phyloP scores from a whole-genome alignment of 75 land plant genomes.

The Sequoia sempervirens region DNA sequence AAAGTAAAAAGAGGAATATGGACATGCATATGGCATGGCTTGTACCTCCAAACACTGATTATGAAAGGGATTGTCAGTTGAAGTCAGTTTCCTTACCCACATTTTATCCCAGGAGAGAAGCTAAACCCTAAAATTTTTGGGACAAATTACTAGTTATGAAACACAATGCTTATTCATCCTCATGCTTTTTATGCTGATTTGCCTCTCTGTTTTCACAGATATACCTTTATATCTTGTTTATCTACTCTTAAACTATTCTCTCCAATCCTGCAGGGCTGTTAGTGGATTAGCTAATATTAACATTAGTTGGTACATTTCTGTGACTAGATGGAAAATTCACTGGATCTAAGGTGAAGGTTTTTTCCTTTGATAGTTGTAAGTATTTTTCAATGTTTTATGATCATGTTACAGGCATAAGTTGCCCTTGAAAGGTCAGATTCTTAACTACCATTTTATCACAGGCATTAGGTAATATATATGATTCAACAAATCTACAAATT shows the following conservation, averaged over 20 bases:
- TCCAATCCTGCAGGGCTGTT: too few species aligned
- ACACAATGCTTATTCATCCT: background rate
- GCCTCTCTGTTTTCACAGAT: background rate
- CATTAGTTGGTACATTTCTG: background rate
- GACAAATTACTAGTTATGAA: background rate
- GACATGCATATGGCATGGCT: background rate
- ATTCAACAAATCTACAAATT: background rate
- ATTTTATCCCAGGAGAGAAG: background rate
- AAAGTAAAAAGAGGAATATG: background rate
- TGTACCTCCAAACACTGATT: background rate
- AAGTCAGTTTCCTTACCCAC: background rate
- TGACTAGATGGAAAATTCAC: background rate
- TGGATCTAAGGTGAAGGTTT: background rate
- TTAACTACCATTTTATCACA: too few species aligned
- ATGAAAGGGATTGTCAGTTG: background rate
- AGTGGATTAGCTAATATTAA: background rate
- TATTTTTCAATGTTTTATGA: background rate
- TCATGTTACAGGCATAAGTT: too few species aligned
- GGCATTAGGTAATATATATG: background rate
- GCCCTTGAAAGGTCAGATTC: too few species aligned
- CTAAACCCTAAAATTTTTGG: background rate
- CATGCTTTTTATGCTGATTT: slow-evolving; percentile 1
- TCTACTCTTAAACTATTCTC: background rate
- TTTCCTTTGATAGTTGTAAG: too few species aligned
- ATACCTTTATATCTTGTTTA: background rate